phyloP scores from a whole-genome alignment of 2,329 filamentous ascomycete species.

The Aspergillus sp. region DNA sequence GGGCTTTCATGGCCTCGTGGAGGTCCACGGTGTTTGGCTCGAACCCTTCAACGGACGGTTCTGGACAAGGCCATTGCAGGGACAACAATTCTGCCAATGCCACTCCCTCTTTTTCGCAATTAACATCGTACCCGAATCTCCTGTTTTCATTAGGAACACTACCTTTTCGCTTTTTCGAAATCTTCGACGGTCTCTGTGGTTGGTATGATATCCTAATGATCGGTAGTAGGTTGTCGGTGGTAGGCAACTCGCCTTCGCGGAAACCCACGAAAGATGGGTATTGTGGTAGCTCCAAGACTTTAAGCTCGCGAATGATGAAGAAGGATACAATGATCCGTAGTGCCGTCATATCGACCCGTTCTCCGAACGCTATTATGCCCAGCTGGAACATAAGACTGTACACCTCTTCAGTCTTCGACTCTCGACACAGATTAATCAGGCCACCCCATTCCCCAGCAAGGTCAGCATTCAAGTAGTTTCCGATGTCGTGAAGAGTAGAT shows the following conservation, averaged over 20 bases:
- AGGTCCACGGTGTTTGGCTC: slow-evolving; percentile 36
- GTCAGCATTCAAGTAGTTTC: slow-evolving; percentile 41
- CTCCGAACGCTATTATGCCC: slow-evolving; percentile 45
- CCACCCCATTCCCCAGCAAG: slow-evolving; percentile 46
- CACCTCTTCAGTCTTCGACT: slow-evolving; percentile 6
- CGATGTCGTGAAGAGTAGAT: slow-evolving; percentile 37
- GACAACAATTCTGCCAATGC: slow-evolving; percentile 45
- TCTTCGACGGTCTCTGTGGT: neutral
- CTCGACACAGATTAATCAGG: slow-evolving; percentile 40
- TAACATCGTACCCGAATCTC: slow-evolving; percentile 25
- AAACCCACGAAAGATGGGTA: slow-evolving; percentile 8
- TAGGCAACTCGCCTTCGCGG: neutral
- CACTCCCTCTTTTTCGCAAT: slow-evolving; percentile 36
- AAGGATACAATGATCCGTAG: slow-evolving; percentile 50
- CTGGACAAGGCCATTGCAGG: slow-evolving; percentile 47
- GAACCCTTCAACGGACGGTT: slow-evolving; percentile 34
- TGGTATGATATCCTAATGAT: slow-evolving; percentile 2
- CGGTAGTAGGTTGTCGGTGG: neutral
- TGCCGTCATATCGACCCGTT: slow-evolving; percentile 39
- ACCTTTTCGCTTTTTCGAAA: slow-evolving; percentile 17
- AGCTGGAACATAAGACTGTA: slow-evolving; percentile 48
- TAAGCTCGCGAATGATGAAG: slow-evolving; percentile 42
- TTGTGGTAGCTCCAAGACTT: slow-evolving; percentile 36
- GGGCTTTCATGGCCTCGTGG: slow-evolving; percentile 4
- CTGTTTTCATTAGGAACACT: slow-evolving; percentile 17